Base-by-base conservation (phyloP, 2,329 filamentous ascomycete genomes). In the Ascochyta lentis region DNA sequence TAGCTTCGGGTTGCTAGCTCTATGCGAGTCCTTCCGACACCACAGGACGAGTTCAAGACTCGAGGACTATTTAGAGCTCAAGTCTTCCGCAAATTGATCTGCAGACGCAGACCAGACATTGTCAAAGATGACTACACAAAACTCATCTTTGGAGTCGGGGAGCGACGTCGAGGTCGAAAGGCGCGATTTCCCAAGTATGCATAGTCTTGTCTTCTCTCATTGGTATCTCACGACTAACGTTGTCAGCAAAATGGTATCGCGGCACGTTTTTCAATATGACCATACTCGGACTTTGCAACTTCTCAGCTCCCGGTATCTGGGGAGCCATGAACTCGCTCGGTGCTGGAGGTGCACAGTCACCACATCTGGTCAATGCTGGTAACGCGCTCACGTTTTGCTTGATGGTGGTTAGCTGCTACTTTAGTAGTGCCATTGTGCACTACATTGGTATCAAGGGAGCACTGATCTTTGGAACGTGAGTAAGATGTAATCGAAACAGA, bases 211-310 rank as follows among this genome's bases (percentile, higher is more conserved):
- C 23, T 34, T 23, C 35, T 31, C 12, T n/a, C 15, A 12, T 26
- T 7, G 24, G 24, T 43, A 48, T 33, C 23, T 38, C 35, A 4
- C 6, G 23, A 38, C 54, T 60, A 16, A 58, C 22, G 4, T 7
- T 4, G 10, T 6, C 27, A 85, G 84, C 84, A 19, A 85, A 82
- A 80, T 90, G 88, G 88, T 84, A 90, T 67, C 84, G 86, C 24
- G 88, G 86, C 1, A 89, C 88, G 0, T 87, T 89, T 63, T 91
- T 85, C 77, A 91, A 91, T 76, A 86, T 89, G 47, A 83, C 87
- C 29, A 84, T 92, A 35, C 82, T 92, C 1, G 89, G 89, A 0
- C 73, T 91, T 9, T 90, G 86, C 74, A 90, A 89, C 67, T 84
- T 91, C 58, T 79, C 86, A 1, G 88, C 88, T 0, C 89, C 88